Evolutionary conservation across 202 grass and related monocot species (phyloP), one percentile per base, ranked within the genome.

Genomic region (Panicum virgatum): DNA sequence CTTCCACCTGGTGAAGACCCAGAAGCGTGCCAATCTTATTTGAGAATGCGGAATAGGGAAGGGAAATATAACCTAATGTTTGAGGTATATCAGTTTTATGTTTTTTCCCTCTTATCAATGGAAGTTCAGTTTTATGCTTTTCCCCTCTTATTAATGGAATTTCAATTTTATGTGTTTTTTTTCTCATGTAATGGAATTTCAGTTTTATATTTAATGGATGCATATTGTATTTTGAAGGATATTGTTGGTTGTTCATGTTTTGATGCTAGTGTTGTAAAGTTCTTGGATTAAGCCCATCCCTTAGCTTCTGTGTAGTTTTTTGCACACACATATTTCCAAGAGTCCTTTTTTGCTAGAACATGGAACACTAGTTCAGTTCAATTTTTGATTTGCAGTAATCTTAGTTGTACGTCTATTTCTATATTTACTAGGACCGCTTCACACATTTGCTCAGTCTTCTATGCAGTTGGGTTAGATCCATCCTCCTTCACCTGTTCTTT

Each of bases 21-120:
- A 85, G 96, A 99, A 84, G 78, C 93, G 47, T 99, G 96, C 42
- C 96, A 99, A 75, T 99, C 96, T 69, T 99, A 99, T 86, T 84
- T 99, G 75, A 91, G 93, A 78, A 99, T 98, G 96, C 80, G 93
- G 60, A 99, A 99, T 72, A 92, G 87, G 73, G 93, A 99, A 85
- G 96, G 96, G 62, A 99, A 99, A 85, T 99, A 99, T 66, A 96
- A 94, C 81, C 89, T 96, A 67, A 96, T 99, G 96, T 99, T 99
- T 86, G 93, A 99, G 96, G 96, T 99, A 77, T 78, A 54, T 58
- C n/a, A 36, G 9, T 88, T 85, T 64, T 78, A 42, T n/a, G n/a
- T 48, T 26, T 57, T 56, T 2, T 12, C 11, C 38, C 12, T 56
- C 30, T 34, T 14, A 37, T 27, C 29, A 15, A 57, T 39, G 16